Evolutionary conservation across 2,329 filamentous ascomycete genomes (phyloP).

Genomic region (Epichloe bromicola): DNA sequence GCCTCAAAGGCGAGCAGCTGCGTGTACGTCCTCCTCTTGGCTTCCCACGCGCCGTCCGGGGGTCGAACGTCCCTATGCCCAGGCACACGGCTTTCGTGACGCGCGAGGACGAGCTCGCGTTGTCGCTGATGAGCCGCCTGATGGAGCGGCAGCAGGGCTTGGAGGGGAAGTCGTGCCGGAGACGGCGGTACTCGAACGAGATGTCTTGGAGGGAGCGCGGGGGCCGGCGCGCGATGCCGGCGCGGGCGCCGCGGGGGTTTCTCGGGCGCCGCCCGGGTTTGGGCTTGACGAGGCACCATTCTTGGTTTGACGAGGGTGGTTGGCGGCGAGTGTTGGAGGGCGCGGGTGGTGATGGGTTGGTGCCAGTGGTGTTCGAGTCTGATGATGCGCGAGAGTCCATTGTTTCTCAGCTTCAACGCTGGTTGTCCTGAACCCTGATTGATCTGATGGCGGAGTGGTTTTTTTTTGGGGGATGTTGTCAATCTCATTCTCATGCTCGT

Average conservation of each 20-base stretch:
- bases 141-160: conserved; percentile 19
- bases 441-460: too few relatives aligned
- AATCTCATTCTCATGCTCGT: neutral
- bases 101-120: conserved; percentile 9
- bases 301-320: conserved; percentile 3
- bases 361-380: too few relatives aligned
- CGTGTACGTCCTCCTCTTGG: conserved; percentile 31
- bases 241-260: neutral
- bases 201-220: conserved; percentile 15
- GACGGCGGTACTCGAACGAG: conserved; percentile 15
- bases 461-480: neutral
- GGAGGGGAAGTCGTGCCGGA: conserved; percentile 16
- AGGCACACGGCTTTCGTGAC: conserved; percentile 37
- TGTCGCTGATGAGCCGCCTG: conserved; percentile 17
- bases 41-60: conserved; percentile 31
- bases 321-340: neutral
- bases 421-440: too few relatives aligned
- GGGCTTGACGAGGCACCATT: conserved; percentile 16
- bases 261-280: conserved; percentile 7
- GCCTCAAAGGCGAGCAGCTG: conserved; percentile 40
- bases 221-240: neutral
- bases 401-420: too few relatives aligned
- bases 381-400: too few relatives aligned
- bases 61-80: conserved; percentile 42
- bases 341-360: neutral